Evolutionary conservation across 805 yeast species (phyloP).

Genomic region (Kuraishia borneana): DNA sequence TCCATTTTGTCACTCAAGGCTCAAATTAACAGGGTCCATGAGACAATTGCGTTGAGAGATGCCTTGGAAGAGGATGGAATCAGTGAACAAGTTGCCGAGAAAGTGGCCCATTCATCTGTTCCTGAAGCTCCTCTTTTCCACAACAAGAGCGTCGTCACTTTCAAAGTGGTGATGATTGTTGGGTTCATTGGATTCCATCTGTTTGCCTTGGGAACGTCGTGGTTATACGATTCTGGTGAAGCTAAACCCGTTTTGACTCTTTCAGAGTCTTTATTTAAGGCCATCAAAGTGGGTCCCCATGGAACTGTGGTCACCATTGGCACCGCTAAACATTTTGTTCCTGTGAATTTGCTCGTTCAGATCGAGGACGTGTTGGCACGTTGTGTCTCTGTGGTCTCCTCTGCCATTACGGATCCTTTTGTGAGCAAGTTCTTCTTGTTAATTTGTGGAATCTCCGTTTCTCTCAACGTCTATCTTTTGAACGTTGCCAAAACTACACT

Average conservation of each 20-base stretch:
- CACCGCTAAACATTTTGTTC: slow-evolving; percentile 47
- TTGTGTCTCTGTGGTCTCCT: slow-evolving; percentile 43
- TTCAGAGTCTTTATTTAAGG: slow-evolving; percentile 26
- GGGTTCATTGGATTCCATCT: slow-evolving; percentile 53
- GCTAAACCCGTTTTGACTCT: slow-evolving; percentile 15
- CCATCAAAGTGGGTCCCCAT: slow-evolving; percentile 30
- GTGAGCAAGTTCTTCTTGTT: slow-evolving; percentile 69
- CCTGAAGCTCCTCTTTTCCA: slow-evolving; percentile 17
- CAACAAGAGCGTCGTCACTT: slow-evolving; percentile 35
- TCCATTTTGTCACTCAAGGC: slow-evolving; percentile 80
- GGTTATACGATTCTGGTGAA: slow-evolving; percentile 43
- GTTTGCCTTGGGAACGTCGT: slow-evolving; percentile 59
- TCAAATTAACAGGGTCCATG: slow-evolving; percentile 78
- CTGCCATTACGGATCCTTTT: slow-evolving; percentile 68
- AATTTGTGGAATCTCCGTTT: slow-evolving; percentile 62
- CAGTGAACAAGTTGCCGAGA: slow-evolving; percentile 58
- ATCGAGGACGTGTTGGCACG: slow-evolving; percentile 49
- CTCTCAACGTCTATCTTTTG: slow-evolving; percentile 74
- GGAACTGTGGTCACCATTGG: slow-evolving; percentile 43
- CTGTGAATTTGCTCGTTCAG: slow-evolving; percentile 42
- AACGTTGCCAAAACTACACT: slow-evolving; percentile 68
- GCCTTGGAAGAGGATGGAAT: slow-evolving; percentile 92
- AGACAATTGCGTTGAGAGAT: slow-evolving; percentile 63
- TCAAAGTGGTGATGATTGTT: slow-evolving; percentile 49
- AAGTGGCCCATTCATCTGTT: slow-evolving; percentile 36